A percentile compares a stretch with the other conserved stretches of the same genome.
phyloP scores from a whole-genome alignment of 1,139 yeast genomes.

The Suhomyces kunorum region DNA sequence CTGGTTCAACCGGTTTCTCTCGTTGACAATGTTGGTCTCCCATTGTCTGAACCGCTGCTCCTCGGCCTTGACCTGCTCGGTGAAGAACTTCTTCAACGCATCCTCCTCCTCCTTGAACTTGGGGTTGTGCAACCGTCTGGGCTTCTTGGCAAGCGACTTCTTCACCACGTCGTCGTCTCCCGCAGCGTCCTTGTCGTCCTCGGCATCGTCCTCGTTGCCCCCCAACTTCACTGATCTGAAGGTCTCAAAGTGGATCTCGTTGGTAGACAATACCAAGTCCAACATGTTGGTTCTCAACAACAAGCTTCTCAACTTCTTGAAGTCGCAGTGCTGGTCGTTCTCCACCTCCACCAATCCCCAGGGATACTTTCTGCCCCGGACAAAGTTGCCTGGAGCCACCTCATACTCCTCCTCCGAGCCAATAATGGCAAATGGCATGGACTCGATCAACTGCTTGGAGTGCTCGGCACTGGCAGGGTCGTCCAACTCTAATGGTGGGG shows the following conservation, averaged over 20 bases:
- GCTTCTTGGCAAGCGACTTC: slow-evolving; percentile 43
- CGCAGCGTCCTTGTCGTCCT: slow-evolving; percentile 28
- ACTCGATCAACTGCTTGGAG: slow-evolving; percentile 78
- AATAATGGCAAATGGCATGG: slow-evolving; percentile 92
- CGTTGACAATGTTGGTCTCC: slow-evolving; percentile 95
- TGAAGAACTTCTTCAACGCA: slow-evolving; percentile 87
- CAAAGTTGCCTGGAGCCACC: slow-evolving; percentile 70
- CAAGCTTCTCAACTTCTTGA: slow-evolving; percentile 84
- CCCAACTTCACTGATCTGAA: slow-evolving; percentile 84
- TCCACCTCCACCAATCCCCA: slow-evolving; percentile 99
- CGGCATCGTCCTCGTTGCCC: slow-evolving; percentile 45
- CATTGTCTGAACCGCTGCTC: slow-evolving; percentile 97
- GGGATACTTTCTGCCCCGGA: slow-evolving; percentile 90
- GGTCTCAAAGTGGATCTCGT: slow-evolving; percentile 87
- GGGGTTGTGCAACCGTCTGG: slow-evolving; percentile 71
- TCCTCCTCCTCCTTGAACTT: slow-evolving; percentile 96
- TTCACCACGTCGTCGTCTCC: slow-evolving; percentile 40
- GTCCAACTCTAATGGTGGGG: slow-evolving; percentile 78
- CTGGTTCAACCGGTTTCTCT: slow-evolving; percentile 89
- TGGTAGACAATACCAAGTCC: slow-evolving; percentile 85
- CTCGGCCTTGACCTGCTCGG: slow-evolving; percentile 97
- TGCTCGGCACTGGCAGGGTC: slow-evolving; percentile 79
- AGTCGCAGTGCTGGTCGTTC: slow-evolving; percentile 93
- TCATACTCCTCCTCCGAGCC: slow-evolving; percentile 90
- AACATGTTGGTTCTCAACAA: slow-evolving; percentile 90